Base-by-base conservation (phyloP, 305 asterid genomes). In the Solanum hybrid region DNA sequence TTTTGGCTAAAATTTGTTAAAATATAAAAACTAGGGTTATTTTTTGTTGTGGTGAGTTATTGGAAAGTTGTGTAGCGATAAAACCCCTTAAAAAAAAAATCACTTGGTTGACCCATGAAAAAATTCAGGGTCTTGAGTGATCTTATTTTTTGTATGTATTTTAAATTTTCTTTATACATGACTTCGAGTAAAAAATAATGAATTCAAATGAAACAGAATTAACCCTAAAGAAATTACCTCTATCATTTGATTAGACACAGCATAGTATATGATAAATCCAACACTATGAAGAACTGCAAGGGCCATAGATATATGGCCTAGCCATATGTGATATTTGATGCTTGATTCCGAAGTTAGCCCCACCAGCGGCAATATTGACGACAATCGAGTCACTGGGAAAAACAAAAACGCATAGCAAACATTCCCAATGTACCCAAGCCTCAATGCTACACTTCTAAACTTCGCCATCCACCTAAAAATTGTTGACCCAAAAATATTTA, bases 381-480 rank as follows among this genome's bases (percentile, higher is more conserved):
- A 93, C 3, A 92, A 91, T 60, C 94, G 89, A 3, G 93, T 91
- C 90, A 92, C 95, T 0, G 94, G 95, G 40, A 91, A 91, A 78
- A 92, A 92, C 24, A 91, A 87, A 80, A 91, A 91, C 37, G 93
- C 93, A 95, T 95, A 94, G 81, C 96, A 93, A 37, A 92, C 87
- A 91, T 96, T 90, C 29, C 97, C 98, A 31, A 95, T 71, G 87
- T 95, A 94, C 13, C 97, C 95, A 1, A 96, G 91, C 90, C 95
- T 93, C 84, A 94, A 60, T 3, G 90, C 90, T 10, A 94, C 94
- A 71, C 96, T 93, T 2, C 97, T 94, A 89, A 95, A 95, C 91
- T 94, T 95, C 0, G 93, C 92, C 77, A 94, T 87, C 96, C 94
- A 90, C 90, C 98, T 95, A 87, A 42, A 85, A 71, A 81, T 29